Evolutionary conservation across 306 rosid genomes (phyloP).

Genomic region (Quercus engelmannii): DNA sequence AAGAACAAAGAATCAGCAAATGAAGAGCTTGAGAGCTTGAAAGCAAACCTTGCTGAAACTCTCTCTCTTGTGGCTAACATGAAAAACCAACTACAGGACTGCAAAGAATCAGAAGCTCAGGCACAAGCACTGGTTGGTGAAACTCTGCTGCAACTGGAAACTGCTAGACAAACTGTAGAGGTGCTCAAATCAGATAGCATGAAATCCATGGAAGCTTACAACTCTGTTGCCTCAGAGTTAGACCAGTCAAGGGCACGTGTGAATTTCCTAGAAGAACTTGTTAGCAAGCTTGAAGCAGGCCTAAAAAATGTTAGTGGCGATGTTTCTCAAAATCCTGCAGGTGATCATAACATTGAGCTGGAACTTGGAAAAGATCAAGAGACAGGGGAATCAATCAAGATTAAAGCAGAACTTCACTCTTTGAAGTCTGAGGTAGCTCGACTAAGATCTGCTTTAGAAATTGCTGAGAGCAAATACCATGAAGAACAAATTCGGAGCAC

Average conservation of each 20-base stretch:
- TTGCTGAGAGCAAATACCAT: conserved; percentile 64
- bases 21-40: conserved; percentile 60
- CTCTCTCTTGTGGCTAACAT: conserved; percentile 58
- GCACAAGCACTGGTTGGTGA: conserved; percentile 50
- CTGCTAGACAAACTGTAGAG: conserved; percentile 58
- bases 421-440: conserved; percentile 54
- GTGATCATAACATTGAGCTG: conserved; percentile 11
- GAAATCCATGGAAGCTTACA: conserved; percentile 47
- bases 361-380: conserved; percentile 23
- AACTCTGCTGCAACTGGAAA: conserved; percentile 69
- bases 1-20: conserved; percentile 44
- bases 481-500: conserved; percentile 73
- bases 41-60: conserved; percentile 58
- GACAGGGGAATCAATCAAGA: conserved; percentile 20
- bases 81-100: conserved; percentile 48
- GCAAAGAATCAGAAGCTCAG: conserved; percentile 64
- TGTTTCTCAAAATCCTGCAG: conserved; percentile 13
- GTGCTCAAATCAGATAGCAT: conserved; percentile 49
- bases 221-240: conserved; percentile 51
- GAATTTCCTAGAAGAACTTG: conserved; percentile 51
- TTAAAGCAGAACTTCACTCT: conserved; percentile 40
- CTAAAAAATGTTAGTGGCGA: conserved; percentile 9
- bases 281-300: conserved; percentile 39
- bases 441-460: conserved; percentile 53
- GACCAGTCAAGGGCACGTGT: conserved; percentile 56